Conservation (phyloP, 331 rosid species). For the Rhamnella rubrinervis region DNA sequence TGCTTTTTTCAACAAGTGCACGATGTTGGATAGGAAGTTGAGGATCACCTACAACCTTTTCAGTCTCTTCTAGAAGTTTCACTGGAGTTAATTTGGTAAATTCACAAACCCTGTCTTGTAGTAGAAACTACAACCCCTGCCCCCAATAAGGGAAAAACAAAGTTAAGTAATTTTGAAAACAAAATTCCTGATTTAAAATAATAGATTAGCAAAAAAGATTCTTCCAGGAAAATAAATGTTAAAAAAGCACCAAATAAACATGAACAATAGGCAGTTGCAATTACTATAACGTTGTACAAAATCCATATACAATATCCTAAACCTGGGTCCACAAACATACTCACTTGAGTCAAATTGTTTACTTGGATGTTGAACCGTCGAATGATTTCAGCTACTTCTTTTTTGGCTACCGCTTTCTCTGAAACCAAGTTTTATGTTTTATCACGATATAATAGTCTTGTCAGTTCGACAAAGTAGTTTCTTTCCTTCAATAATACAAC, state of each 20-base stretch:
- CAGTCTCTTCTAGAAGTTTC: constrained; percentile 89
- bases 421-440: constrained; percentile 29
- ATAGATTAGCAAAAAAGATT: too few relatives aligned
- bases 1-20: constrained; percentile 71
- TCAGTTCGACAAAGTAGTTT: neutral
- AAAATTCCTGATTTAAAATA: too few relatives aligned
- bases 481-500: neutral
- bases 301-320: constrained; percentile 4
- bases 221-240: too few relatives aligned
- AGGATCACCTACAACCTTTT: constrained; percentile 92
- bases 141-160: neutral
- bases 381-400: constrained; percentile 62
- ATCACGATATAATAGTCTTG: neutral
- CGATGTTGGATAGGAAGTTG: constrained; percentile 70
- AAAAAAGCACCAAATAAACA: too few relatives aligned
- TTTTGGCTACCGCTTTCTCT: constrained; percentile 76
- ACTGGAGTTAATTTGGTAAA: constrained; percentile 88
- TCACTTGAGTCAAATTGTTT: constrained; percentile 92
- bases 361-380: constrained; percentile 92
- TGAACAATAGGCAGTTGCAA: too few relatives aligned
- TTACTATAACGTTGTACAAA: too few relatives aligned
- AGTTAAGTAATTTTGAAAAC: too few relatives aligned
- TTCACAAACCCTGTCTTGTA: constrained; percentile 96
- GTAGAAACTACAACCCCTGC: constrained; percentile 60
- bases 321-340: constrained; percentile 26